These are phyloP conservation scores for Malus orientalis DNA, from an alignment of 306 rosid species.

Conservation along the genomic window DNA sequence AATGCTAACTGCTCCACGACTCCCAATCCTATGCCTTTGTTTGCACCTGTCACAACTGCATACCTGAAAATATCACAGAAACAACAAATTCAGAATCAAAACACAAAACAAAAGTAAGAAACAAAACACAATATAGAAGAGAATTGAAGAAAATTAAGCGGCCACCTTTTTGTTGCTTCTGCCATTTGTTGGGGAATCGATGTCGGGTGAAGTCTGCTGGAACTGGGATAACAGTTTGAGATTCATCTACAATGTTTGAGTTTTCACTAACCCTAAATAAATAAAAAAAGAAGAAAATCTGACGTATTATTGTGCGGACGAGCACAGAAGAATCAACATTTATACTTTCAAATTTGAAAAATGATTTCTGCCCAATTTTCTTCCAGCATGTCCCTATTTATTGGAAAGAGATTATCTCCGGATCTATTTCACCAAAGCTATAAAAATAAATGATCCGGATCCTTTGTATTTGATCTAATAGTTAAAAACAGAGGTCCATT, in stretches of 20 bases:
- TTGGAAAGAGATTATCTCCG: too few relatives aligned
- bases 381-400: too few relatives aligned
- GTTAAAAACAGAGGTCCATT: too few relatives aligned
- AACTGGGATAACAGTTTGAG: neutral
- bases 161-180: neutral
- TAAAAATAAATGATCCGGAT: too few relatives aligned
- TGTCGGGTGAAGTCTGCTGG: neutral
- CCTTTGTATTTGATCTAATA: too few relatives aligned
- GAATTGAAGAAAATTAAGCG: too few relatives aligned
- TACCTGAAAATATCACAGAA: neutral
- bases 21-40: slow-evolving; percentile 24
- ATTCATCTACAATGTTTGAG: neutral
- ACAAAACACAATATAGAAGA: neutral
- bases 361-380: too few relatives aligned
- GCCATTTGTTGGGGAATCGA: neutral
- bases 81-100: neutral
- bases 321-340: too few relatives aligned
- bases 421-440: too few relatives aligned
- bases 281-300: neutral
- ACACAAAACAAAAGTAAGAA: neutral
- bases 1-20: slow-evolving; percentile 19
- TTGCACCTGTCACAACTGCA: slow-evolving; percentile 34
- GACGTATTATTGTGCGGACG: too few relatives aligned
- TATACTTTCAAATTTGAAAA: too few relatives aligned
- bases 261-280: too few relatives aligned